These are phyloP conservation scores for Globisporangium alternatum DNA, from an alignment of 352 stramenopile genomes.

Conservation along the genomic window DNA sequence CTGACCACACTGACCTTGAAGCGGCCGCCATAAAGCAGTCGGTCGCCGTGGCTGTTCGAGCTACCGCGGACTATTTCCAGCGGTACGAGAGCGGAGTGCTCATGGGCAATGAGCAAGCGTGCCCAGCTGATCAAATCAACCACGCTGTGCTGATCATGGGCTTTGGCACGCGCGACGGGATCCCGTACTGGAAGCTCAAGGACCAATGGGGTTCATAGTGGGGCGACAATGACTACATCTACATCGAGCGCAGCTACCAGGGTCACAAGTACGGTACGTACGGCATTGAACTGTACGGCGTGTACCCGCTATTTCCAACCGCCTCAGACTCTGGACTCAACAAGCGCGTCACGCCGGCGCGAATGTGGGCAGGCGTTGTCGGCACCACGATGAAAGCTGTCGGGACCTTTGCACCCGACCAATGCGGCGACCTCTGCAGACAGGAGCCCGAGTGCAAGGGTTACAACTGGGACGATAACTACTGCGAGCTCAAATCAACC, in stretches of 20 bases:
- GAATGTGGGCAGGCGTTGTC: background rate
- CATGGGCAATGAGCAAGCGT: background rate
- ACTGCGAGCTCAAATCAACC: background rate
- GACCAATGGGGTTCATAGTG: slow-evolving; percentile 30
- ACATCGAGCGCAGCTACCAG: slow-evolving; percentile 33
- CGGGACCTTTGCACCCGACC: background rate
- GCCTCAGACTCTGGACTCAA: background rate
- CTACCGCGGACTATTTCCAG: background rate
- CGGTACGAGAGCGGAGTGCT: slow-evolving; percentile 14
- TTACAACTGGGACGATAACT: slow-evolving; percentile 1
- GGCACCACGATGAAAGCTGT: background rate
- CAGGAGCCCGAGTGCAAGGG: background rate
- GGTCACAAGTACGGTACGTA: slow-evolving; percentile 46
- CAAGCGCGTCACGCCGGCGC: background rate
- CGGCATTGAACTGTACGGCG: slow-evolving; percentile 45
- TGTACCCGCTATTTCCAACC: slow-evolving; percentile 31
- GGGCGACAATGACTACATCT: slow-evolving; percentile 34
- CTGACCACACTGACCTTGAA: slow-evolving; percentile 15
- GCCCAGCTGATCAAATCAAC: slow-evolving; percentile 8
- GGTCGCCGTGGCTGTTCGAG: background rate
- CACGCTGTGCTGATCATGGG: slow-evolving; percentile 29
- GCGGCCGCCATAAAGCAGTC: slow-evolving; percentile 5
- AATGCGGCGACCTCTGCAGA: background rate
- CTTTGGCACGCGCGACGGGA: slow-evolving; percentile 23
- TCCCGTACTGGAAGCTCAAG: slow-evolving; percentile 37